Percentiles rank a stretch among this genome's conserved stretches.
phyloP scores from a whole-genome alignment of 106 monocot genomes.

The Iris macrosiphon region DNA sequence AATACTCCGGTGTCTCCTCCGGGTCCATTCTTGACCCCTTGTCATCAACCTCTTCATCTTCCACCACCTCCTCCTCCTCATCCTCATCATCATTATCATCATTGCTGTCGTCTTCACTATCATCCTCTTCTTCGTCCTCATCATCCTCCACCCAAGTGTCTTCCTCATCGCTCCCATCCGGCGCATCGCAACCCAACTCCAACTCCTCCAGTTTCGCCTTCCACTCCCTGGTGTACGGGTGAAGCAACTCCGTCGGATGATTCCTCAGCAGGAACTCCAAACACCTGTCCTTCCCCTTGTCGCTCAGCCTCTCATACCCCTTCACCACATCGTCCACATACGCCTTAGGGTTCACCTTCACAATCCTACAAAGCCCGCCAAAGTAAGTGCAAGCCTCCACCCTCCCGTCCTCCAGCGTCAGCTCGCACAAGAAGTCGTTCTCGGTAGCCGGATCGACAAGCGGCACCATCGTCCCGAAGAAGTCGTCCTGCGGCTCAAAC shows the following conservation, averaged over 20 bases:
- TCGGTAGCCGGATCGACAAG: constrained; percentile 82
- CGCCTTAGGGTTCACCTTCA: constrained; percentile 61
- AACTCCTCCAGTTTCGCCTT: constrained; percentile 93
- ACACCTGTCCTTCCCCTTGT: constrained; percentile 63
- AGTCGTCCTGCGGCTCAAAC: constrained; percentile 91
- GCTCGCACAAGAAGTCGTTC: constrained; percentile 41
- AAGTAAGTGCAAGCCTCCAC: constrained; percentile 67
- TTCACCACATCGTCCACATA: constrained; percentile 93
- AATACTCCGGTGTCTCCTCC: constrained; percentile 72
- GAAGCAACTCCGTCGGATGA: constrained; percentile 82
- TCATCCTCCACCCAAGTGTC: constrained; percentile 10
- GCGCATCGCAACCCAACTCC: constrained; percentile 88
- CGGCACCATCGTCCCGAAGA: constrained; percentile 60
- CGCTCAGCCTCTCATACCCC: constrained; percentile 59
- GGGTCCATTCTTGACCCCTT: constrained; percentile 11
- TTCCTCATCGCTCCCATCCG: constrained; percentile 62
- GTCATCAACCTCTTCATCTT: constrained; percentile 28
- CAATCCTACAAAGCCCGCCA: constrained; percentile 72
- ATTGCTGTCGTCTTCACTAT: constrained; percentile 20
- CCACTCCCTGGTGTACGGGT: constrained; percentile 94
- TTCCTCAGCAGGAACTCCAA: constrained; percentile 79
- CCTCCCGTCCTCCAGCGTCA: constrained; percentile 29
- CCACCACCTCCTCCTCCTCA: constrained; percentile 16
- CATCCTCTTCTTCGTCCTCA: constrained; percentile 50
- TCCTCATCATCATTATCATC: constrained; percentile 19